These are phyloP conservation scores for Aquanectria penicillioides DNA, from an alignment of 2,329 filamentous ascomycete species.

Conservation along the genomic window DNA sequence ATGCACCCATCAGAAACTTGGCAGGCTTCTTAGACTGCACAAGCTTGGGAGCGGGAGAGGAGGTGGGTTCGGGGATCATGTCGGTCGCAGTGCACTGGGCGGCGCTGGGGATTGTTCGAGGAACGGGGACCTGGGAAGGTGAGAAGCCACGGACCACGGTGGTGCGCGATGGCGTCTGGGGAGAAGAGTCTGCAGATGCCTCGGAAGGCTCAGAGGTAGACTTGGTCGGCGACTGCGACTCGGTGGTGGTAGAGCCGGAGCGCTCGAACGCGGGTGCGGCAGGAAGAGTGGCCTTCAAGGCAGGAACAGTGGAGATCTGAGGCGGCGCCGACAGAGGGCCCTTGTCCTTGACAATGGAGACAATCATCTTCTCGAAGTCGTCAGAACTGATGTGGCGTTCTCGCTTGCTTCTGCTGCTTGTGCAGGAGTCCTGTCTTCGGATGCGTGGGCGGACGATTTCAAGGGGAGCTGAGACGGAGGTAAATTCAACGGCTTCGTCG, in stretches of 20 bases:
- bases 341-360: conserved; percentile 91
- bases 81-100: conserved; percentile 60
- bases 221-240: conserved; percentile 62
- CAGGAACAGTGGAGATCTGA: conserved; percentile 41
- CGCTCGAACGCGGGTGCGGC: conserved; percentile 49
- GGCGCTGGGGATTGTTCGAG: conserved; percentile 59
- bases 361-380: conserved; percentile 93
- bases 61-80: conserved; percentile 69
- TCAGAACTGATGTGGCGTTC: conserved; percentile 93
- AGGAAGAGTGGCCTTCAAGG: conserved; percentile 54
- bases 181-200: conserved; percentile 42
- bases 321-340: conserved; percentile 60
- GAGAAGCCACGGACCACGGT: conserved; percentile 86
- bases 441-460: conserved; percentile 74
- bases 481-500: conserved; percentile 72
- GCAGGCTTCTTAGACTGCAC: conserved; percentile 73
- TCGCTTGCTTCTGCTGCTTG: conserved; percentile 71
- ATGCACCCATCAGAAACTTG: conserved; percentile 79
- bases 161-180: conserved; percentile 43
- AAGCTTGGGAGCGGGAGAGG: conserved; percentile 69
- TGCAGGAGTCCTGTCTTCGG: conserved; percentile 76
- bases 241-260: conserved; percentile 56
- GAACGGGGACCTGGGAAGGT: conserved; percentile 71
- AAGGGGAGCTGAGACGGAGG: conserved; percentile 62
- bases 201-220: conserved; percentile 61